These are phyloP conservation scores for Colletotrichum sp. DNA, from an alignment of 2,329 filamentous ascomycete species.

Conservation along the genomic window DNA sequence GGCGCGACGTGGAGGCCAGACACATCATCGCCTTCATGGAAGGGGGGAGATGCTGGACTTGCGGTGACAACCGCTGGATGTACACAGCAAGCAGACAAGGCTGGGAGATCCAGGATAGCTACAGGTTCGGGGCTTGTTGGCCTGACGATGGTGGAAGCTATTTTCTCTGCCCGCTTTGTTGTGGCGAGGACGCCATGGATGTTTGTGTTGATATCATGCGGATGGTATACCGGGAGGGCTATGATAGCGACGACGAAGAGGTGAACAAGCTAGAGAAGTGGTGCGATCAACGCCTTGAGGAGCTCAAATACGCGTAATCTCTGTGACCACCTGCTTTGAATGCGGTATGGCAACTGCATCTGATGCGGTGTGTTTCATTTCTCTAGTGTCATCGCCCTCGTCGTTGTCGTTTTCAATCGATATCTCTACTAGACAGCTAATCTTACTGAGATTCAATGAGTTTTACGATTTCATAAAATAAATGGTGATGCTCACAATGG, in stretches of 20 bases:
- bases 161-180: background rate
- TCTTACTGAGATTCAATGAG: background rate
- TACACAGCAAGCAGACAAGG: too few species aligned
- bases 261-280: background rate
- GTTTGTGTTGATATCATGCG: background rate
- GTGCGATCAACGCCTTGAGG: background rate
- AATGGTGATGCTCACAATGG: background rate
- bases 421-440: too few species aligned
- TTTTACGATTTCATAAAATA: background rate
- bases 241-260: background rate
- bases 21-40: background rate
- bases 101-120: too few species aligned
- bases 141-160: too few species aligned
- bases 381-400: background rate
- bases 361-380: too few species aligned
- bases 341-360: too few species aligned
- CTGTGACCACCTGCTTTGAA: too few species aligned
- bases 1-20: too few species aligned
- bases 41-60: fast-evolving
- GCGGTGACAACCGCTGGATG: too few species aligned
- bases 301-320: background rate
- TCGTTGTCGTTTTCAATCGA: too few species aligned
- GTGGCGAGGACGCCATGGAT: background rate
- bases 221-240: fast-evolving
- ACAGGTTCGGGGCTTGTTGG: too few species aligned